phyloP scores from a whole-genome alignment of 2,329 filamentous ascomycete species.

The Fusarium anguioides region DNA sequence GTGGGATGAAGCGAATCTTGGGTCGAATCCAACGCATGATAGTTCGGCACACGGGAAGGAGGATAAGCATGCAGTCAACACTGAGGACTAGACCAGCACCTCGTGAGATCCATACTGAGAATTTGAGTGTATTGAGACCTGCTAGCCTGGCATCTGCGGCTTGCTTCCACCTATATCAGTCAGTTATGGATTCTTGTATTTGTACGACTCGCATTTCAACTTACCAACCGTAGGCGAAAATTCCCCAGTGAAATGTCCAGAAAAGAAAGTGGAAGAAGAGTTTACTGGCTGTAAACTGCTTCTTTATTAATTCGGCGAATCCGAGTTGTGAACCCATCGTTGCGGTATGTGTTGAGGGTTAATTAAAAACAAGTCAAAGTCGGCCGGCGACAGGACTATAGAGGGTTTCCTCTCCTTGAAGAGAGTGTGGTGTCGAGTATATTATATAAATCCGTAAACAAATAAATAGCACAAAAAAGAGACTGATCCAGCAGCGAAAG shows the following conservation, averaged over 20 bases:
- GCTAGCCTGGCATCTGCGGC: conserved; percentile 73
- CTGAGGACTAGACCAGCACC: conserved; percentile 89
- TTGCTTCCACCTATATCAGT: conserved; percentile 78
- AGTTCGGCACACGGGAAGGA: conserved; percentile 95
- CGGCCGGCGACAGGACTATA: conserved; percentile 39
- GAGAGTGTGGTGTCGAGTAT: conserved; percentile 11
- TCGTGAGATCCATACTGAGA: conserved; percentile 95
- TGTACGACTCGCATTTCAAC: conserved; percentile 44
- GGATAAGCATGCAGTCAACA: conserved; percentile 86
- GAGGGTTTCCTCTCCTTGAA: conserved; percentile 1
- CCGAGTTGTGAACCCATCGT: conserved; percentile 56
- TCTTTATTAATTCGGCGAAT: conserved; percentile 60
- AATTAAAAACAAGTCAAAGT: conserved; percentile 24
- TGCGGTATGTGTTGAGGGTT: conserved; percentile 34
- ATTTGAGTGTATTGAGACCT: conserved; percentile 82
- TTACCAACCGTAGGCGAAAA: conserved; percentile 91
- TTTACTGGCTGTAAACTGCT: conserved; percentile 77
- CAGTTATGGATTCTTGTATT: background rate
- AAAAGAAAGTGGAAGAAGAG: conserved; percentile 84
- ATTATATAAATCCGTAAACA: conserved; percentile 28
- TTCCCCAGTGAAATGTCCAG: conserved; percentile 78
- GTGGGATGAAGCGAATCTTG: conserved; percentile 85
- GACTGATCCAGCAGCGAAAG: conserved; percentile 70
- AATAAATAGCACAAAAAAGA: conserved; percentile 52
- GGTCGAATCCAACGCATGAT: conserved; percentile 86